phyloP scores from a whole-genome alignment of 176 grass and related monocot species.

The Carex pumila region DNA sequence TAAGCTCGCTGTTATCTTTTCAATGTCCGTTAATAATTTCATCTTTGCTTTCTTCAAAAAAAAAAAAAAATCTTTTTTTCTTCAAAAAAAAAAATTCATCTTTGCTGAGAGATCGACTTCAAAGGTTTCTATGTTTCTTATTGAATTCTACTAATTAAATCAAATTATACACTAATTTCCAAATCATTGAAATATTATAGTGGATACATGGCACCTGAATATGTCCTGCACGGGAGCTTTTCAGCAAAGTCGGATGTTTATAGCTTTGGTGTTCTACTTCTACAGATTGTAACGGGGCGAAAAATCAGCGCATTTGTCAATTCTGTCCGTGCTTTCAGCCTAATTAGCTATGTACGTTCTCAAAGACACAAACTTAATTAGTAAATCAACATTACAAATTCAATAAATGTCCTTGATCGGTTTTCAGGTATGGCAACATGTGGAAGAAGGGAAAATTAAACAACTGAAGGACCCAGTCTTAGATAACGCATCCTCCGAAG shows the following conservation, averaged over 20 bases:
- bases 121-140: too few relatives aligned
- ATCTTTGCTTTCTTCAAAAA: too few relatives aligned
- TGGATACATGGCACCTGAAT: slow-evolving; percentile 20
- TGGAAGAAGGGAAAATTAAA: background rate
- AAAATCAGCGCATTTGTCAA: background rate
- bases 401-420: background rate
- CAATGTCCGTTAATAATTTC: too few relatives aligned
- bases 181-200: background rate
- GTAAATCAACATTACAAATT: too few relatives aligned
- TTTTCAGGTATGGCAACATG: slow-evolving; percentile 24
- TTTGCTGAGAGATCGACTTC: too few relatives aligned
- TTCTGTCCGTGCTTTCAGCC: background rate
- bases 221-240: background rate
- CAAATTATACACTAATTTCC: too few relatives aligned
- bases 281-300: slow-evolving; percentile 24
- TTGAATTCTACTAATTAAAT: too few relatives aligned
- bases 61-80: too few relatives aligned
- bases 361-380: background rate
- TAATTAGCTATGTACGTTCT: slow-evolving; percentile 18
- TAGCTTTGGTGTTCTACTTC: slow-evolving; percentile 26
- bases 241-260: slow-evolving; percentile 27
- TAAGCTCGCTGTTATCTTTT: background rate
- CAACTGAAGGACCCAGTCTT: slow-evolving; percentile 29
- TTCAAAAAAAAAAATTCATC: too few relatives aligned
- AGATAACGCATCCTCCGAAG: slow-evolving; percentile 16